phyloP scores from a whole-genome alignment of 352 stramenopile species.

The Bremia lactucae region DNA sequence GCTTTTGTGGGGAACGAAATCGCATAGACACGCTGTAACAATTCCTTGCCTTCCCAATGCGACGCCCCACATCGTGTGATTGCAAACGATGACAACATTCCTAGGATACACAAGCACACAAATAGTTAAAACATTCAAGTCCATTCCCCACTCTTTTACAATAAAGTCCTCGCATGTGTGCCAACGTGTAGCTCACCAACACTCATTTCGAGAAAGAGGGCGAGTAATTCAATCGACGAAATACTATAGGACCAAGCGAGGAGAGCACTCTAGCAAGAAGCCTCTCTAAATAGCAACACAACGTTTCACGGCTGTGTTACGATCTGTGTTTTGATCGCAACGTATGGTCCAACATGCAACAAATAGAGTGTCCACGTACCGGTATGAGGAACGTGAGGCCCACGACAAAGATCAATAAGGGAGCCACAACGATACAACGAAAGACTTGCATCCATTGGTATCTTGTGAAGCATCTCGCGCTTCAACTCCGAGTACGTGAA shows the following conservation, averaged over 20 bases:
- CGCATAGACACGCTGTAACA: conserved; percentile 94
- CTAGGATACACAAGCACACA: conserved; percentile 21
- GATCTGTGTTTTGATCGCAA: conserved; percentile 53
- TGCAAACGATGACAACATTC: conserved; percentile 89
- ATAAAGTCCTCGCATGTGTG: conserved; percentile 28
- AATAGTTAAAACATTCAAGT: not conserved
- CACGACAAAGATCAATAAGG: conserved; percentile 96
- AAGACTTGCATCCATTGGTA: conserved; percentile 86
- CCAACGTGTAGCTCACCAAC: conserved; percentile 70
- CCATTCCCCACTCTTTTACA: no score
- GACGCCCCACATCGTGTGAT: conserved; percentile 91
- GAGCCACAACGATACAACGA: conserved; percentile 97
- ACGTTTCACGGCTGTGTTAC: conserved; percentile 62
- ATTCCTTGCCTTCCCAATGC: conserved; percentile 85
- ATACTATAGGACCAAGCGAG: conserved; percentile 36
- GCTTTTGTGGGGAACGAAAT: conserved; percentile 90
- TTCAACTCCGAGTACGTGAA: conserved; percentile 95
- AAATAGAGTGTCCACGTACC: conserved; percentile 33
- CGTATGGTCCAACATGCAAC: conserved; percentile 32
- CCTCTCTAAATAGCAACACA: conserved; percentile 5
- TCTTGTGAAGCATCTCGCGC: conserved; percentile 94
- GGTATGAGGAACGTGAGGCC: conserved; percentile 92
- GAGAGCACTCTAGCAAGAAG: conserved; percentile 4
- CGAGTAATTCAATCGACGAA: conserved; percentile 54
- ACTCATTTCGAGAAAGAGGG: conserved; percentile 69